Evolutionary conservation across 495 filamentous ascomycete genomes (phyloP).

Genomic region (Penicillium robsamsonii): DNA sequence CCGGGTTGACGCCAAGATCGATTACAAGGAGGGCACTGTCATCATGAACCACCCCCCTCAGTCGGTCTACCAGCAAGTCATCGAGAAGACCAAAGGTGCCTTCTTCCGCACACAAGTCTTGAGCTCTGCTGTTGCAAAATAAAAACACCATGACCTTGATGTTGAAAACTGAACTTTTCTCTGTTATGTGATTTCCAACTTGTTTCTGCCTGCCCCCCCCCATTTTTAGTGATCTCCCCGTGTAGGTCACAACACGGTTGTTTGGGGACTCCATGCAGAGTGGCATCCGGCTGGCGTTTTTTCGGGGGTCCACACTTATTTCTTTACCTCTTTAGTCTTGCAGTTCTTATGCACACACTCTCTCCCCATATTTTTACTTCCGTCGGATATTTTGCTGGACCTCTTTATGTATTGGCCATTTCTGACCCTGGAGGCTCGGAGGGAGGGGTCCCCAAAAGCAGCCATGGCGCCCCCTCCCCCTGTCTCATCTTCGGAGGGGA

Average conservation of each 20-base stretch:
- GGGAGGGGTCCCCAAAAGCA: conserved; percentile 18
- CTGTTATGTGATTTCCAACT: conserved; percentile 38
- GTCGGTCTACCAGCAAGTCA: conserved; percentile 98
- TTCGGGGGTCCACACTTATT: conserved; percentile 46
- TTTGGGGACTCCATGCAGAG: conserved; percentile 42
- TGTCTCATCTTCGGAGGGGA: conserved; percentile 7
- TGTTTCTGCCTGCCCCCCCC: conserved; percentile 41
- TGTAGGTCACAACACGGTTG: conserved; percentile 39
- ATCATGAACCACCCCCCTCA: conserved; percentile 99
- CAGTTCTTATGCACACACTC: conserved; percentile 25
- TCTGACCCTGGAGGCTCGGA: conserved; percentile 20
- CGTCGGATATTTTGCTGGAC: conserved; percentile 17
- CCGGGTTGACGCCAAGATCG: conserved; percentile 95
- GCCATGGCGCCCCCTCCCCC: conserved; percentile 14
- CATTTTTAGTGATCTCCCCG: conserved; percentile 37
- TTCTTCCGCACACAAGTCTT: conserved; percentile 86
- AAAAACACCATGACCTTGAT: conserved; percentile 33
- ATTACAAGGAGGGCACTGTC: conserved; percentile 97
- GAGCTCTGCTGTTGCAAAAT: conserved; percentile 54
- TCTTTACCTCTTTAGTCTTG: conserved; percentile 32
- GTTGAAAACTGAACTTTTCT: conserved; percentile 35
- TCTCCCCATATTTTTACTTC: conserved; percentile 25
- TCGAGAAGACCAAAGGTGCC: conserved; percentile 91
- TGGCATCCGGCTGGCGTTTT: conserved; percentile 53
- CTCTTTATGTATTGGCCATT: conserved; percentile 16